Conservation (phyloP, 139 green algal species). For the Chloropicon primus region DNA sequence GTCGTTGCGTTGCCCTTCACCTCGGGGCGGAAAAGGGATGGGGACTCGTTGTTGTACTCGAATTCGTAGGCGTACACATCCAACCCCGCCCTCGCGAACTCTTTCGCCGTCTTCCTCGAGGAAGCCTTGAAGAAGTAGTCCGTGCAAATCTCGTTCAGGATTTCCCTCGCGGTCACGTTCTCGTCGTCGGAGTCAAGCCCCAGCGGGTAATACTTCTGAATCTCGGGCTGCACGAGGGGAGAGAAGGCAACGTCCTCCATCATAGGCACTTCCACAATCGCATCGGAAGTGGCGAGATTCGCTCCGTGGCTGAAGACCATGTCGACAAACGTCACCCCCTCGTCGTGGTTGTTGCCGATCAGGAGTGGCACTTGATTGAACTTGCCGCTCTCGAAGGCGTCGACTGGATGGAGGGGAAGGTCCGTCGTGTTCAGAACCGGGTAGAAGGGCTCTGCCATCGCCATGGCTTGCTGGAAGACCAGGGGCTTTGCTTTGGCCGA, state of each 20-base stretch:
- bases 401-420: neutral
- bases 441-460: neutral
- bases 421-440: neutral
- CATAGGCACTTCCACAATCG: neutral
- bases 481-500: neutral
- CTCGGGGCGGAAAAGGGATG: neutral
- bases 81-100: neutral
- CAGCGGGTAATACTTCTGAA: neutral
- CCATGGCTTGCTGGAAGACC: neutral
- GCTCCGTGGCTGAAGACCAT: neutral
- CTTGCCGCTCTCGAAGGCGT: neutral
- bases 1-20: neutral
- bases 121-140: neutral
- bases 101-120: neutral
- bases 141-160: neutral
- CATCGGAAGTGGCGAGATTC: neutral
- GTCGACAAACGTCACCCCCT: neutral
- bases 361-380: neutral
- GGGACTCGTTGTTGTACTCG: neutral
- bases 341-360: neutral
- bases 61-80: neutral
- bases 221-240: neutral
- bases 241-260: neutral
- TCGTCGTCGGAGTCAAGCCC: neutral
- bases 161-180: neutral